Evolutionary conservation across 805 yeast genomes (phyloP).

Genomic region (Torulaspora quercuum): DNA sequence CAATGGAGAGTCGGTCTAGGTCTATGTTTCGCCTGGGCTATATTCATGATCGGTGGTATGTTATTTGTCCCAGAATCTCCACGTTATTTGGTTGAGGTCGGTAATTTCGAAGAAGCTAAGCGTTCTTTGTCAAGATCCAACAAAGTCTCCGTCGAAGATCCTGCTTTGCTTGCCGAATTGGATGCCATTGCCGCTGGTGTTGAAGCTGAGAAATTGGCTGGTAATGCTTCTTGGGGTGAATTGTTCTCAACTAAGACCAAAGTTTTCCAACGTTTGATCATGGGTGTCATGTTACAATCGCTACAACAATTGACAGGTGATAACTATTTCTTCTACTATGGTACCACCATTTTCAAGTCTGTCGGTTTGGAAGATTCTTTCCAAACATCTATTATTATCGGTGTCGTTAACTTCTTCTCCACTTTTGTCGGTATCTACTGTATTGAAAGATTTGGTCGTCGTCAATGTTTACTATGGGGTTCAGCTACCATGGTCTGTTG

Average conservation of each 20-base stretch:
- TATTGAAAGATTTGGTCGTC: constrained; percentile 55
- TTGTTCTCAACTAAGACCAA: constrained; percentile 65
- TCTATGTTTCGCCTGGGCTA: constrained; percentile 47
- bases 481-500: constrained; percentile 48
- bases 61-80: constrained; percentile 69
- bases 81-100: constrained; percentile 56
- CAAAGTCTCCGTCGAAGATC: constrained; percentile 50
- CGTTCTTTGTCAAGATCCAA: constrained; percentile 55
- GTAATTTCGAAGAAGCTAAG: constrained; percentile 58
- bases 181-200: constrained; percentile 57
- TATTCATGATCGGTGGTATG: constrained; percentile 38
- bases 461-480: constrained; percentile 48
- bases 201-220: constrained; percentile 58
- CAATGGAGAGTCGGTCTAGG: constrained; percentile 77
- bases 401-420: constrained; percentile 58
- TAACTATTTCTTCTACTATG: constrained; percentile 66
- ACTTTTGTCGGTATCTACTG: constrained; percentile 50
- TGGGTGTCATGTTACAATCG: constrained; percentile 56
- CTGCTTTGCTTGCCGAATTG: constrained; percentile 54
- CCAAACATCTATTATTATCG: constrained; percentile 56
- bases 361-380: constrained; percentile 60
- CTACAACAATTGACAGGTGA: constrained; percentile 68
- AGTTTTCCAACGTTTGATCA: constrained; percentile 44
- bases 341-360: constrained; percentile 59
- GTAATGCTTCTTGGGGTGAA: constrained; percentile 64